phyloP scores from a whole-genome alignment of 2,329 filamentous ascomycete genomes.

The Epichloe amarillans region DNA sequence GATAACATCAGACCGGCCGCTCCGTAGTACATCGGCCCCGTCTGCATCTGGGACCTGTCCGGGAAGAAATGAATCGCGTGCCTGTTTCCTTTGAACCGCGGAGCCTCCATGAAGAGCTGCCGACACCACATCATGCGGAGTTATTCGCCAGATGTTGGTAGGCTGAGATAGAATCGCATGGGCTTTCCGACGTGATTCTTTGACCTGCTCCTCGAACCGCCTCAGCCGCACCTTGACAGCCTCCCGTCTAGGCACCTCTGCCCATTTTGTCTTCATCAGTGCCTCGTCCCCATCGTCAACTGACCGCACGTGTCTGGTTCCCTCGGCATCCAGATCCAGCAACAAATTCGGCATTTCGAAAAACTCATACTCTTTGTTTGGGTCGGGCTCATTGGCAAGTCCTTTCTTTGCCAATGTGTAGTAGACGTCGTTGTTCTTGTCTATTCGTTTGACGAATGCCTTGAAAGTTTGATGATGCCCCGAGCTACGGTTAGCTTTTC shows the following conservation, averaged over 20 bases:
- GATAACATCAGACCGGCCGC: conserved; percentile 3
- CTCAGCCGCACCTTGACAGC: conserved; percentile 15
- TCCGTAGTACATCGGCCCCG: not conserved
- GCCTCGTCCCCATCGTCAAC: conserved; percentile 24
- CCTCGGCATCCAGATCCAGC: conserved; percentile 39
- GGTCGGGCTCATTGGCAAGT: conserved; percentile 3
- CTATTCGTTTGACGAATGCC: conserved; percentile 12
- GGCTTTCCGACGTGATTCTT: conserved; percentile 13
- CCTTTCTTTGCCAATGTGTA: conserved; percentile 14
- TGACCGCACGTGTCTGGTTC: conserved; percentile 28
- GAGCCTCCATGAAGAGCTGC: conserved; percentile 13
- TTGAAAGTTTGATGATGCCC: conserved; percentile 9
- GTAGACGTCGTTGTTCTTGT: conserved; percentile 13
- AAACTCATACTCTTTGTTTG: conserved; percentile 13
- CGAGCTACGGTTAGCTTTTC: not conserved
- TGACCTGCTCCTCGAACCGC: conserved; percentile 17
- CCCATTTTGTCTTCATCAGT: conserved; percentile 19
- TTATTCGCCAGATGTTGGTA: conserved; percentile 24
- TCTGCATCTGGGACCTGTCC: not conserved
- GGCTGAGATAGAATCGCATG: conserved; percentile 13
- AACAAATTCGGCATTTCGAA: conserved; percentile 29
- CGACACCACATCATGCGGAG: conserved; percentile 30
- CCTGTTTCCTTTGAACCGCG: not conserved
- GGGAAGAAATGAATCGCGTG: not conserved
- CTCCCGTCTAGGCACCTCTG: conserved; percentile 9